Evolutionary conservation across 306 rosid genomes (phyloP).

Genomic region (Abrus pulchellus): DNA sequence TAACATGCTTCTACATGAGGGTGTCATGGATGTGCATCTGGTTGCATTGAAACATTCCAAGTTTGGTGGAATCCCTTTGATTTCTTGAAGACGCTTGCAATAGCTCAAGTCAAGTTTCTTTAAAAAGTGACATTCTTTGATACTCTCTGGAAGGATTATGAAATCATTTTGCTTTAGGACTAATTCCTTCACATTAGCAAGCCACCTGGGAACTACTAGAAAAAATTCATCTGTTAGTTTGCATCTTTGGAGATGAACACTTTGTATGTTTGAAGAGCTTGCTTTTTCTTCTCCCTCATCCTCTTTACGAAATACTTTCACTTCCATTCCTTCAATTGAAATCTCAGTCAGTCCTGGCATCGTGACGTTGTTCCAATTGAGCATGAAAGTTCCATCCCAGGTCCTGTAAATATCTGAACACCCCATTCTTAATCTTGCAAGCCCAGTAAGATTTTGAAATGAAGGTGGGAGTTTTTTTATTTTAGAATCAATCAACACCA

Average conservation of each 20-base stretch:
- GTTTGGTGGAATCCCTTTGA: slow-evolving; percentile 30
- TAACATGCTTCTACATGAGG: not conserved
- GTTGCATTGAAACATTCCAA: not conserved
- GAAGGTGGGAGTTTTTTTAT: slow-evolving; percentile 8
- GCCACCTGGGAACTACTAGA: not conserved
- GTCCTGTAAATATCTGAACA: not conserved
- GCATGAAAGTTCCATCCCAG: no score
- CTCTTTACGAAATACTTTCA: not conserved
- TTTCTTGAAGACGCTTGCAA: slow-evolving; percentile 6
- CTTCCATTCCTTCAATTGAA: not conserved
- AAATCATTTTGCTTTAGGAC: not conserved
- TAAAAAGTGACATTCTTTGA: not conserved
- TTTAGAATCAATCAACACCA: not conserved
- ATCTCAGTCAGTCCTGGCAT: not conserved
- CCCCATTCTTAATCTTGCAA: not conserved
- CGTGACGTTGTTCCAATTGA: not conserved
- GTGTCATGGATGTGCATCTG: not conserved
- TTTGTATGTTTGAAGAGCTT: not conserved
- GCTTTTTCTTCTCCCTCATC: not conserved
- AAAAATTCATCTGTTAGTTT: not conserved
- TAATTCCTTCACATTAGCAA: not conserved
- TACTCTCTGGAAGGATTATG: not conserved
- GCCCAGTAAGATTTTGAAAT: slow-evolving; percentile 4
- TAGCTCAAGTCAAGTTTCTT: accelerated
- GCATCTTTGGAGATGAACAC: not conserved